A percentile compares a stretch with the other conserved stretches of the same genome.
These are phyloP conservation scores for Abelmoschus esculentus DNA, from an alignment of 345 rosid genomes.

Conservation along the genomic window DNA sequence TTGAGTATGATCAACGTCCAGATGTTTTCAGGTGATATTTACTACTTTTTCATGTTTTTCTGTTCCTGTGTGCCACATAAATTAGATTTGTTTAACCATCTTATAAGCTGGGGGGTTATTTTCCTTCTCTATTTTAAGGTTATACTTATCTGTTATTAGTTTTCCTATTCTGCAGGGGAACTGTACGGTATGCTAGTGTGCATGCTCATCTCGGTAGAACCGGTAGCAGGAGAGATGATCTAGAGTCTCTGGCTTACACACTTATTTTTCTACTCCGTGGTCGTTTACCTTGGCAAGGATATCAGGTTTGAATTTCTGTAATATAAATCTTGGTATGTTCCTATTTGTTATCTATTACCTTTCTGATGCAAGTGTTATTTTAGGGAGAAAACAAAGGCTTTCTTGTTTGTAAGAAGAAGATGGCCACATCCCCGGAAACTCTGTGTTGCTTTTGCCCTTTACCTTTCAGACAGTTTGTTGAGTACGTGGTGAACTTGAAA, in stretches of 20 bases:
- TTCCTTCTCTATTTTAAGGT: neutral
- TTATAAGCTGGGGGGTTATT: neutral
- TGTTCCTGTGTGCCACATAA: neutral
- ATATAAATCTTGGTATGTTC: neutral
- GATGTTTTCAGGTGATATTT: slow-evolving; percentile 79
- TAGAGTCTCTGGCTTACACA: slow-evolving; percentile 97
- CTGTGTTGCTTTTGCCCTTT: slow-evolving; percentile 83
- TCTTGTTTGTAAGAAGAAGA: slow-evolving; percentile 94
- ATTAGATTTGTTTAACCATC: neutral
- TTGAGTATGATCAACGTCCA: slow-evolving; percentile 97
- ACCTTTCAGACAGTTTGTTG: slow-evolving; percentile 88
- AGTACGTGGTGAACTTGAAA: slow-evolving; percentile 83
- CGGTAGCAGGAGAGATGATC: slow-evolving; percentile 92
- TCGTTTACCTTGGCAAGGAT: slow-evolving; percentile 97
- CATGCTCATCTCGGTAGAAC: slow-evolving; percentile 99
- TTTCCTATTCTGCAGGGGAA: slow-evolving; percentile 53
- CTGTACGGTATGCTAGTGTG: slow-evolving; percentile 93
- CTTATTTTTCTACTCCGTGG: slow-evolving; percentile 95
- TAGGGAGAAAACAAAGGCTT: slow-evolving; percentile 98
- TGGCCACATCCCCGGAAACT: slow-evolving; percentile 94
- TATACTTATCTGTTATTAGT: neutral
- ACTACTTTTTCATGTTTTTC: neutral
- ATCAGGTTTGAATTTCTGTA: slow-evolving; percentile 48
- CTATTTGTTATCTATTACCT: neutral
- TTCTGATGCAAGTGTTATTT: slow-evolving; percentile 19